Evolutionary conservation across 371 early-diverging fungal genomes (phyloP).

Genomic region (Sporodiniella umbellata): DNA sequence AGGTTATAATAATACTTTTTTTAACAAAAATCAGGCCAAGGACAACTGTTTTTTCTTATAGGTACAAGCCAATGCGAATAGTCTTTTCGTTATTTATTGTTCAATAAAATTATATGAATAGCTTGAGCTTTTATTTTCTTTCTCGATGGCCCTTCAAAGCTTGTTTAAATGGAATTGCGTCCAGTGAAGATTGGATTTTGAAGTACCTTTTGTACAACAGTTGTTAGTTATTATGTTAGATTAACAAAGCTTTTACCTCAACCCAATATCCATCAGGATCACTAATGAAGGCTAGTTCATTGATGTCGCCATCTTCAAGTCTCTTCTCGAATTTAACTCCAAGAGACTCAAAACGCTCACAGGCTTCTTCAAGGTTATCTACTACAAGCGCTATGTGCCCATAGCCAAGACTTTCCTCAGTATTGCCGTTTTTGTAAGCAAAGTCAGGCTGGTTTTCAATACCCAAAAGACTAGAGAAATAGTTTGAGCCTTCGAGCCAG

Average conservation of each 20-base stretch:
- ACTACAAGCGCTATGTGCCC: constrained; percentile 85
- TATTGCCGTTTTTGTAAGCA: constrained; percentile 76
- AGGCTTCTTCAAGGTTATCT: constrained; percentile 77
- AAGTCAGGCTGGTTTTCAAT: constrained; percentile 70
- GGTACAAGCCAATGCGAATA: too few relatives aligned
- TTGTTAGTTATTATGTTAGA: too few relatives aligned
- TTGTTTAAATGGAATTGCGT: too few relatives aligned
- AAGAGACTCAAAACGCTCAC: constrained; percentile 68
- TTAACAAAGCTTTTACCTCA: constrained; percentile 45
- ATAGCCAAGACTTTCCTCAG: constrained; percentile 65
- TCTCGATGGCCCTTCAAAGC: too few relatives aligned
- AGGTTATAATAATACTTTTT: too few relatives aligned
- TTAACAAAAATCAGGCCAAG: too few relatives aligned
- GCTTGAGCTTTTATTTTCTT: too few relatives aligned
- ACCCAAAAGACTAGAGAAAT: constrained; percentile 70
- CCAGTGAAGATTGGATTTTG: too few relatives aligned
- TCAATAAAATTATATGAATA: too few relatives aligned
- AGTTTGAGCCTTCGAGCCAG: background rate
- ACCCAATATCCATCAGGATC: constrained; percentile 92
- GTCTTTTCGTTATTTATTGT: too few relatives aligned
- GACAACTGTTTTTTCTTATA: too few relatives aligned
- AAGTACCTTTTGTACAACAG: too few relatives aligned
- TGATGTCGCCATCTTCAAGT: constrained; percentile 75
- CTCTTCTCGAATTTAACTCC: constrained; percentile 78
- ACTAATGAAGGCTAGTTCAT: constrained; percentile 80